Conservation (phyloP, 2,329 filamentous ascomycete species). For the Cladosporium sp. region DNA sequence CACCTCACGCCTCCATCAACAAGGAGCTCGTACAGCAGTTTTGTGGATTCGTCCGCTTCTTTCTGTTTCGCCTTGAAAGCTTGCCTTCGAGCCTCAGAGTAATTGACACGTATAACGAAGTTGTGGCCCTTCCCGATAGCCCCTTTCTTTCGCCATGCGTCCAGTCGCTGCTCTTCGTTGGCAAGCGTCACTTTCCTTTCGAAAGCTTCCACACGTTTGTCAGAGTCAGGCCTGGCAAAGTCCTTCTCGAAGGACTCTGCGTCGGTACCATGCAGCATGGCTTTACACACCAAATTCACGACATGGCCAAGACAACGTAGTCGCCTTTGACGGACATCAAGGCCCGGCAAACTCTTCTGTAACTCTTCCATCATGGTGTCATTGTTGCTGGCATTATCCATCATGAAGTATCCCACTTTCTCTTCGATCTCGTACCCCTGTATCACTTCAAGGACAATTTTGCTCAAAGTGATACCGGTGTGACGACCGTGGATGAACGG, state of each 20-base stretch:
- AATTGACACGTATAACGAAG: not conserved
- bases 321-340: no score
- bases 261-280: no score
- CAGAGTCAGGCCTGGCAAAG: no score
- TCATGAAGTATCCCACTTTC: slow-evolving; percentile 18
- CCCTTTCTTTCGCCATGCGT: no score
- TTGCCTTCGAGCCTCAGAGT: not conserved
- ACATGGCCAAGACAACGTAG: slow-evolving; percentile 16
- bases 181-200: no score
- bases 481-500: slow-evolving; percentile 1
- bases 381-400: slow-evolving; percentile 20
- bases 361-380: slow-evolving; percentile 6
- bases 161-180: no score
- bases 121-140: not conserved
- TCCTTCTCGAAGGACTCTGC: no score
- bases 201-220: no score
- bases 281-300: slow-evolving; percentile 17
- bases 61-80: not conserved
- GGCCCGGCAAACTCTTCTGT: no score
- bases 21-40: not conserved
- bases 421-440: not conserved
- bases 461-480: not conserved
- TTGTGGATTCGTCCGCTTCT: not conserved
- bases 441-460: not conserved
- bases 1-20: slow-evolving; percentile 1